Evolutionary conservation across 2,329 filamentous ascomycete genomes (phyloP), one percentile per base, ranked within the genome.

Genomic region (Alternaria conjuncta): DNA sequence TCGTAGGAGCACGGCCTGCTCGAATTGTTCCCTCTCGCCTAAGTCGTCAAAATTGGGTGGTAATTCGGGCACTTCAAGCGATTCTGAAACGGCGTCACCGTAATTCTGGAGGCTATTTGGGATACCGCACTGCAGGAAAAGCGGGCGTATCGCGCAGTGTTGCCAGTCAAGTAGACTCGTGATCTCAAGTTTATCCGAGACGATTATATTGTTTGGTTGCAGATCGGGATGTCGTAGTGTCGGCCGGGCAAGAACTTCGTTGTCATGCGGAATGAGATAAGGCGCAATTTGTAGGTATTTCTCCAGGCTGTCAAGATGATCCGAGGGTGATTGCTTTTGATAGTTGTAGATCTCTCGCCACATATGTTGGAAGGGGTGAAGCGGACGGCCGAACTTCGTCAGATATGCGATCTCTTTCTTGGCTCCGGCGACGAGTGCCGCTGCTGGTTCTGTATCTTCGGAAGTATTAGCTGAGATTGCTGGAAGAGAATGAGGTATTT

Each of bases 61-160:
- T 54, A 78, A 55, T 58, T 64, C 43, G 41, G 77, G 76, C 12
- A 13, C 10, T 47, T 23, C 65, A 4, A 75, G 54, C 21, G 61
- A 71, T 66, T 69, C 69, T 36, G 70, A 77, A 47, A 66, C 47
- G 30, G 45, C 65, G 57, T 80, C 79, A 50, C 77, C 73, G 68
- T 81, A 82, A 57, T 84, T 83, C 60, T 82, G 74, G 56, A 83
- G 71, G 60, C 71, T 71, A 11, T 72, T 71, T 15, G 81, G 82
- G 21, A 84, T 81, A 2, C 79, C 78, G 36, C 75, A 73, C 47
- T 77, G 71, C 10, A 81, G 61, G 56, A 80, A 78, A 5, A 81
- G 75, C 6, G 80, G 81, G 28, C 80, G 75, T 57, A 78, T 66
- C 26, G 73, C 56, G 50, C 70, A 70, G 20, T 57, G 55, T 30